phyloP scores from a whole-genome alignment of 1,139 yeast species.

The Meyerozyma elateridarum region DNA sequence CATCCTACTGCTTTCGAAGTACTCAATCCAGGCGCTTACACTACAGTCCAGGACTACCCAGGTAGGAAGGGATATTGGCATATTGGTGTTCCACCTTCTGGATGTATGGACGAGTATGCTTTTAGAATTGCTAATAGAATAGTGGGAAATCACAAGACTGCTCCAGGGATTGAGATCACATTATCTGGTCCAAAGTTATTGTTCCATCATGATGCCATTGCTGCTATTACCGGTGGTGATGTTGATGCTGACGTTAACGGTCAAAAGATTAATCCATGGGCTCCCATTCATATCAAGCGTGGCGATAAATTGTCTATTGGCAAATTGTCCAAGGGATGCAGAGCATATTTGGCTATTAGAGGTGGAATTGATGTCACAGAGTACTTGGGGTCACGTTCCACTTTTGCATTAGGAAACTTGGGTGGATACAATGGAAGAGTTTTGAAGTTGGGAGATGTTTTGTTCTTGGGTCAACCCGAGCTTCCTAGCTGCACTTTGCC shows the following conservation, averaged over 20 bases:
- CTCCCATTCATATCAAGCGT: conserved; percentile 61
- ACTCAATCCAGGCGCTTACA: conserved; percentile 83
- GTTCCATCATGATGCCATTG: conserved; percentile 74
- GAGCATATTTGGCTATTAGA: conserved; percentile 84
- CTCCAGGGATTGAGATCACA: conserved; percentile 91
- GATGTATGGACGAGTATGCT: conserved; percentile 94
- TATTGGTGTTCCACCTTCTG: conserved; percentile 96
- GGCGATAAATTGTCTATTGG: conserved; percentile 84
- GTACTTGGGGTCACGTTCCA: conserved; percentile 92
- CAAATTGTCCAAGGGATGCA: conserved; percentile 74
- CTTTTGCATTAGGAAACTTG: conserved; percentile 89
- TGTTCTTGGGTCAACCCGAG: conserved; percentile 77
- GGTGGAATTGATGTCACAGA: conserved; percentile 94
- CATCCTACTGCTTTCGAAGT: conserved; percentile 81
- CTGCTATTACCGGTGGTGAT: conserved; percentile 84
- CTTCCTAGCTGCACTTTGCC: conserved; percentile 67
- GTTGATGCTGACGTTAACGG: conserved; percentile 67
- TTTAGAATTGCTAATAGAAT: conserved; percentile 84
- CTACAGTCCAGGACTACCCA: conserved; percentile 94
- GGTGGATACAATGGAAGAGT: conserved; percentile 96
- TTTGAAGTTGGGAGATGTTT: conserved; percentile 85
- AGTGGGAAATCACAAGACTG: conserved; percentile 76
- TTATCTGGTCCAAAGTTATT: conserved; percentile 78
- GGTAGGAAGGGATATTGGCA: conserved; percentile 88
- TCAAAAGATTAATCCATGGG: conserved; percentile 49